phyloP scores from a whole-genome alignment of 2,329 filamentous ascomycete genomes.

The Dothistroma pini region DNA sequence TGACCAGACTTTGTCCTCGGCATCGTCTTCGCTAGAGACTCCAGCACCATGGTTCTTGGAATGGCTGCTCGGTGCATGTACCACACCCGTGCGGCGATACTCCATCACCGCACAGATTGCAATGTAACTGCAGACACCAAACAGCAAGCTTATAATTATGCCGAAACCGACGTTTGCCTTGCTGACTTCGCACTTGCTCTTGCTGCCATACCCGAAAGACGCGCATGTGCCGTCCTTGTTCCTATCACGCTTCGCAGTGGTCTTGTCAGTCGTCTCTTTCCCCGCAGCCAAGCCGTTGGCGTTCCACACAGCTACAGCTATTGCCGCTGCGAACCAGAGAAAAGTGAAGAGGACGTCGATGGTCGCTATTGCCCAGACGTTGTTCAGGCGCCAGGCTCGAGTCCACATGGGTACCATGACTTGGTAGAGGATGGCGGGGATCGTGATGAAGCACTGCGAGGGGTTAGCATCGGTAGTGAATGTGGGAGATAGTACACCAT shows the following conservation, averaged over 20 bases:
- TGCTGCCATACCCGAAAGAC: conserved; percentile 53
- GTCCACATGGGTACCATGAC: conserved; percentile 59
- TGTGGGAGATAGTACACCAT: conserved; percentile 27
- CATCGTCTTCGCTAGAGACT: conserved; percentile 37
- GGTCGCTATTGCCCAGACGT: conserved; percentile 57
- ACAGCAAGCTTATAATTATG: conserved; percentile 56
- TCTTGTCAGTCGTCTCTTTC: conserved; percentile 38
- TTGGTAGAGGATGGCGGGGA: conserved; percentile 58
- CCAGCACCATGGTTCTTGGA: conserved; percentile 41
- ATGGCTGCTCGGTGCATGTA: conserved; percentile 39
- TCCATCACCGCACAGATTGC: conserved; percentile 54
- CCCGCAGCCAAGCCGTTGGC: conserved; percentile 52
- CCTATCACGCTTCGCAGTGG: conserved; percentile 28
- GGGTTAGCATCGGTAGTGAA: neutral
- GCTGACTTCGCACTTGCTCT: conserved; percentile 55
- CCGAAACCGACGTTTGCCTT: conserved; percentile 55
- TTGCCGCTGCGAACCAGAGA: conserved; percentile 59
- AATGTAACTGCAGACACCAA: conserved; percentile 50
- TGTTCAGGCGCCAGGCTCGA: conserved; percentile 55
- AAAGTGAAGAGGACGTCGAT: conserved; percentile 54
- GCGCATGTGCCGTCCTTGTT: conserved; percentile 47
- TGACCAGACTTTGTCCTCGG: conserved; percentile 45
- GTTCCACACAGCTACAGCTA: conserved; percentile 55
- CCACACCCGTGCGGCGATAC: conserved; percentile 55
- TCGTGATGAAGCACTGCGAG: conserved; percentile 55